Percentiles rank a stretch among this genome's conserved stretches.
phyloP scores from a whole-genome alignment of 2,329 filamentous ascomycete species.

The Arthroderma sp. region DNA sequence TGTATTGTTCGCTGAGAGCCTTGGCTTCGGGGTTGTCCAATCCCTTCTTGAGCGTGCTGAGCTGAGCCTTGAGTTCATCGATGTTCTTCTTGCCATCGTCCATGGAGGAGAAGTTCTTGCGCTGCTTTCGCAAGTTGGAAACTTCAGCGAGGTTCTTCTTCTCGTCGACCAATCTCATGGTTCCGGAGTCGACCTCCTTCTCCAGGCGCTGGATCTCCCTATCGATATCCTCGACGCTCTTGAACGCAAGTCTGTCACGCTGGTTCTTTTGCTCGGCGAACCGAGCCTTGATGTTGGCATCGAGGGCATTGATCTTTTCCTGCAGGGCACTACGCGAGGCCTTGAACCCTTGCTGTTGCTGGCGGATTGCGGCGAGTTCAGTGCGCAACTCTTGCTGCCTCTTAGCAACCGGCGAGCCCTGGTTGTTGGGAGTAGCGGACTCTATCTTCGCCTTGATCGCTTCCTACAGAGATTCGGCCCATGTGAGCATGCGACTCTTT shows the following conservation, averaged over 20 bases:
- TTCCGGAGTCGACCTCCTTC: slow-evolving; percentile 73
- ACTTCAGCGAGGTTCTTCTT: slow-evolving; percentile 83
- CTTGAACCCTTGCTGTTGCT: slow-evolving; percentile 82
- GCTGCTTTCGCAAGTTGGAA: slow-evolving; percentile 69
- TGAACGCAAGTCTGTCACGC: slow-evolving; percentile 69
- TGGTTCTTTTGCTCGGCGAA: slow-evolving; percentile 78
- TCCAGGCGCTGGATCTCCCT: slow-evolving; percentile 68
- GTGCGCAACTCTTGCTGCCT: slow-evolving; percentile 73
- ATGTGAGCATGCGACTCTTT: neutral
- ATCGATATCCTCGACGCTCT: slow-evolving; percentile 78
- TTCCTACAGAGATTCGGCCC: slow-evolving; percentile 49
- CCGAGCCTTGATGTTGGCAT: slow-evolving; percentile 75
- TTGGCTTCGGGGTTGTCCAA: slow-evolving; percentile 87
- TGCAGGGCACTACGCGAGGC: slow-evolving; percentile 62
- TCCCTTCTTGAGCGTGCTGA: slow-evolving; percentile 75
- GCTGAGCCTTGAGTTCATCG: slow-evolving; percentile 72
- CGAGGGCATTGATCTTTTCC: slow-evolving; percentile 85
- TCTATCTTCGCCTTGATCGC: slow-evolving; percentile 82
- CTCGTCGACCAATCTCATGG: slow-evolving; percentile 94
- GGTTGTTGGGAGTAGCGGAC: slow-evolving; percentile 65
- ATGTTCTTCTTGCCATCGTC: slow-evolving; percentile 81
- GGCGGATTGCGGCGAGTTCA: slow-evolving; percentile 71
- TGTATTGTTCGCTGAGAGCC: slow-evolving; percentile 77
- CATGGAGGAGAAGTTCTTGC: slow-evolving; percentile 80
- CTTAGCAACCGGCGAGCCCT: slow-evolving; percentile 68